phyloP scores from a whole-genome alignment of 2,329 filamentous ascomycete genomes.

The Scedosporium aurantiacum region DNA sequence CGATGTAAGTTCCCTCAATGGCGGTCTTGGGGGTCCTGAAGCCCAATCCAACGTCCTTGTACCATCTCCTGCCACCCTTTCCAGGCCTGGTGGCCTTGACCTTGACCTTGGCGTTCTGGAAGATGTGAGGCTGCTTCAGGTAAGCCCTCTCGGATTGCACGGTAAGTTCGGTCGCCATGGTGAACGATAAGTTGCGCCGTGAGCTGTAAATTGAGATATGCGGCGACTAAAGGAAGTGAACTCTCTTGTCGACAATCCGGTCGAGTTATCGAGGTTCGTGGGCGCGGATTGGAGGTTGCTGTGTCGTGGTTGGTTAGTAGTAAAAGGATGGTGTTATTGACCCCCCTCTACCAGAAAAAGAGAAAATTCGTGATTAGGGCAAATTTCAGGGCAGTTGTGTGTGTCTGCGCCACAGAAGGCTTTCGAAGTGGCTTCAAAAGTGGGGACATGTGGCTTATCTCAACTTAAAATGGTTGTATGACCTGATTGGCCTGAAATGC shows the following conservation, averaged over 20 bases:
- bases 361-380: constrained; percentile 7
- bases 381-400: constrained; percentile 6
- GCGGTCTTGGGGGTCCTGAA: constrained; percentile 98
- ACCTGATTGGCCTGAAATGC: not conserved
- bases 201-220: not conserved
- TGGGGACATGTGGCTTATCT: not conserved
- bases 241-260: constrained; percentile 1
- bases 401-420: constrained; percentile 2
- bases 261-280: constrained; percentile 5
- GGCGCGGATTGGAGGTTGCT: constrained; percentile 6
- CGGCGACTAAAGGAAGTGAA: not conserved
- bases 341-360: constrained; percentile 2
- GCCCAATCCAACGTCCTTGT: constrained; percentile 98
- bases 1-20: constrained; percentile 98
- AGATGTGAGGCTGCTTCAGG: constrained; percentile 99
- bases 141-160: constrained; percentile 99
- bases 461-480: no score
- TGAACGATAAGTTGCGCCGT: constrained; percentile 16
- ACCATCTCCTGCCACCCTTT: constrained; percentile 88
- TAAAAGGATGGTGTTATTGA: not conserved
- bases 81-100: constrained; percentile 73
- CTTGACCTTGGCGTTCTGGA: constrained; percentile 94
- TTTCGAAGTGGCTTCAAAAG: not conserved
- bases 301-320: constrained; percentile 7
- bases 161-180: constrained; percentile 96